A percentile compares a stretch with the other conserved stretches of the same genome.
Evolutionary conservation across 2,329 filamentous ascomycete species (phyloP).

Genomic region (Monilinia vaccinii-corymbosi): DNA sequence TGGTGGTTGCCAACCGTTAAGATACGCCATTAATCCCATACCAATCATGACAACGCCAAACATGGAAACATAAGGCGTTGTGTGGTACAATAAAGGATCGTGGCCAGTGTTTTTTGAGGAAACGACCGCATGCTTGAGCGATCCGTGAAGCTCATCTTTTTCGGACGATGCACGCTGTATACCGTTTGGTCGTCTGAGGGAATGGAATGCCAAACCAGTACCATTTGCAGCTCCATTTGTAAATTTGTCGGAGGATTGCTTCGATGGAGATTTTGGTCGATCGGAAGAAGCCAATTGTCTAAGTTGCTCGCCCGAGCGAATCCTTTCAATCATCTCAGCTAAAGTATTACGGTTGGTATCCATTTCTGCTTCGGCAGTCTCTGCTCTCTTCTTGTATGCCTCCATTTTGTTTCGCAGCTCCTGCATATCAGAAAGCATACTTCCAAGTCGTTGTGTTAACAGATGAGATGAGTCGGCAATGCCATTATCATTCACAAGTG

Average conservation of each 20-base stretch:
- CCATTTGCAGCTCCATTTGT: constrained; percentile 12
- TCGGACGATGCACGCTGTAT: background rate
- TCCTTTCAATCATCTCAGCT: constrained; percentile 78
- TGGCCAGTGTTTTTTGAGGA: constrained; percentile 30
- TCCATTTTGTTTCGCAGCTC: constrained; percentile 36
- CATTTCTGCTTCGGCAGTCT: constrained; percentile 71
- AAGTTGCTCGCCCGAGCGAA: constrained; percentile 56
- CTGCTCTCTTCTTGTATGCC: constrained; percentile 65
- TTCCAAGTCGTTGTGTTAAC: constrained; percentile 23
- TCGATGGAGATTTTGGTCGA: constrained; percentile 13
- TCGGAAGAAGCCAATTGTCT: constrained; percentile 21
- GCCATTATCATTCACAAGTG: constrained; percentile 60
- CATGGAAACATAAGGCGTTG: constrained; percentile 72
- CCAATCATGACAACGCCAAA: constrained; percentile 72
- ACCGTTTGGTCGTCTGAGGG: constrained; percentile 12
- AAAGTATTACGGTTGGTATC: constrained; percentile 64
- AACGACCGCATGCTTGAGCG: constrained; percentile 3
- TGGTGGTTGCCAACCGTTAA: constrained; percentile 65
- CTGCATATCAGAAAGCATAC: constrained; percentile 26
- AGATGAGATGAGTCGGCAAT: constrained; percentile 62
- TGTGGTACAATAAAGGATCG: constrained; percentile 43
- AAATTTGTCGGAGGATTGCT: background rate
- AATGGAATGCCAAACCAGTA: constrained; percentile 3
- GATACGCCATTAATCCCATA: constrained; percentile 76
- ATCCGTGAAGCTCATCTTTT: constrained; percentile 15